These are phyloP conservation scores for Nothophoma quercina DNA, from an alignment of 2,329 filamentous ascomycete species.

Conservation along the genomic window DNA sequence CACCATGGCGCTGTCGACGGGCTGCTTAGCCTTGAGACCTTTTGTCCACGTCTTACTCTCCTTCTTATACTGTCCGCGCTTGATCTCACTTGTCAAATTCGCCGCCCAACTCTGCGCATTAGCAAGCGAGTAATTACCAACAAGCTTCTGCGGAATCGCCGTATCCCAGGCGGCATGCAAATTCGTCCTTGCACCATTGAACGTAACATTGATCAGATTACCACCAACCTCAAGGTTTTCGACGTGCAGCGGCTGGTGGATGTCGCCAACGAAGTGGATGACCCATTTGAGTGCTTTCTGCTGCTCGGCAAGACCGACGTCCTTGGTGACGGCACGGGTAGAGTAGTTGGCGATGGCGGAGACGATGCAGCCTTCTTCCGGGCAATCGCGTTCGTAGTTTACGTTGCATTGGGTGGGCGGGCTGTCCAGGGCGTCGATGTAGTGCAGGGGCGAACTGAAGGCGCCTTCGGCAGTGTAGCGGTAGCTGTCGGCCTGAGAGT, in stretches of 20 bases:
- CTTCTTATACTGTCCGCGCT: constrained; percentile 49
- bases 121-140: constrained; percentile 49
- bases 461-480: constrained; percentile 57
- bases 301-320: constrained; percentile 42
- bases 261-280: constrained; percentile 71
- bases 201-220: constrained; percentile 55
- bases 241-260: constrained; percentile 73
- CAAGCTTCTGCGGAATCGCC: constrained; percentile 53
- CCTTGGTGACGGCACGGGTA: constrained; percentile 44
- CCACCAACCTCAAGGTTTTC: constrained; percentile 56
- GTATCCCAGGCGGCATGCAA: constrained; percentile 57
- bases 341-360: constrained; percentile 62
- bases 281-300: constrained; percentile 59
- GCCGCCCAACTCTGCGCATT: constrained; percentile 51
- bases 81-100: constrained; percentile 48
- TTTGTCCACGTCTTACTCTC: constrained; percentile 45
- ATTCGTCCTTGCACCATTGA: constrained; percentile 51
- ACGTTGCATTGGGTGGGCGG: constrained; percentile 59
- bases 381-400: constrained; percentile 61
- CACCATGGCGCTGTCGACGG: constrained; percentile 46
- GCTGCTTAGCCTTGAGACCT: constrained; percentile 48
- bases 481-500: constrained; percentile 55
- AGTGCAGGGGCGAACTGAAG: constrained; percentile 59
- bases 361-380: constrained; percentile 59
- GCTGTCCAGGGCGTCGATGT: constrained; percentile 59